phyloP scores from a whole-genome alignment of 2,329 filamentous ascomycete genomes.

The Triangularia verruculosa region DNA sequence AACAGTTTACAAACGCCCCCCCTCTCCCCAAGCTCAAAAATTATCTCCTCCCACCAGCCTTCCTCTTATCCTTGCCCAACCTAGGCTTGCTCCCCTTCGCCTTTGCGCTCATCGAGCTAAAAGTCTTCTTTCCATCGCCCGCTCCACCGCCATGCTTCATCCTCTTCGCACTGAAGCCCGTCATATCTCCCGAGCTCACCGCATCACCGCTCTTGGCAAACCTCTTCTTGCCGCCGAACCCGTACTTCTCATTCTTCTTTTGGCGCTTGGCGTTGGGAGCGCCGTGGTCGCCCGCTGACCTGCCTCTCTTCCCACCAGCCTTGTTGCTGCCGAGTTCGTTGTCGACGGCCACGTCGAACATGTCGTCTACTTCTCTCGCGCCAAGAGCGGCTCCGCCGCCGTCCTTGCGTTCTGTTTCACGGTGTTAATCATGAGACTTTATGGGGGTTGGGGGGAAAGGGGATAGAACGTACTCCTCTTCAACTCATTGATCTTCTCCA shows the following conservation, averaged over 20 bases:
- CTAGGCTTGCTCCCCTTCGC: constrained; percentile 38
- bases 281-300: constrained; percentile 39
- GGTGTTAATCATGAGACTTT: constrained; percentile 27
- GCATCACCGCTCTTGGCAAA: constrained; percentile 90
- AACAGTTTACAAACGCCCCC: background rate
- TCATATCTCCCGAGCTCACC: constrained; percentile 73
- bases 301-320: constrained; percentile 32
- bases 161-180: constrained; percentile 74
- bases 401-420: constrained; percentile 69
- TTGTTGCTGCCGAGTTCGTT: constrained; percentile 45
- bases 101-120: constrained; percentile 36
- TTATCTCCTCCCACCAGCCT: constrained; percentile 41
- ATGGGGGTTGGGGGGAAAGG: constrained; percentile 6
- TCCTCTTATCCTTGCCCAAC: constrained; percentile 52
- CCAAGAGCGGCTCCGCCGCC: constrained; percentile 54
- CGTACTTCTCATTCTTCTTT: constrained; percentile 94
- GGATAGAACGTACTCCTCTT: constrained; percentile 79
- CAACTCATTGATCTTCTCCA: constrained; percentile 91
- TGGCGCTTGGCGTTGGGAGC: constrained; percentile 69
- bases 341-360: constrained; percentile 90
- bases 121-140: constrained; percentile 9
- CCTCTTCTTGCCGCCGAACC: constrained; percentile 94
- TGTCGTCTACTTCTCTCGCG: constrained; percentile 77
- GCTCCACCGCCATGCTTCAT: constrained; percentile 64
- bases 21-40: background rate